A percentile compares a stretch with the other conserved stretches of the same genome.
phyloP scores from a whole-genome alignment of 257 asterid species.

The Leptodermis oblonga region DNA sequence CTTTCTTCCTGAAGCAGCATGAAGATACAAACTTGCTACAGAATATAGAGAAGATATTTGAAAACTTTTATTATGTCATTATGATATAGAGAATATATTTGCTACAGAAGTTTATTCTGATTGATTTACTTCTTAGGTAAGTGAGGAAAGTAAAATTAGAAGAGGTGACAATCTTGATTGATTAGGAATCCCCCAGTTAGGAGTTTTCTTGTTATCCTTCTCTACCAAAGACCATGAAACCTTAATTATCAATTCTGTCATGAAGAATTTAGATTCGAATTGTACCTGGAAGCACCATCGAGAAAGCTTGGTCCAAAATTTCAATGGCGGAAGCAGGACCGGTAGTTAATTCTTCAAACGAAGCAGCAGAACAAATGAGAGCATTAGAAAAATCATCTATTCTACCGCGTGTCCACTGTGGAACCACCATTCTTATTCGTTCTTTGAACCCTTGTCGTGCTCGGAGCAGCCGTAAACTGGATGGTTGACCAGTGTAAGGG shows the following conservation, averaged over 20 bases:
- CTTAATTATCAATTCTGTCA: no score
- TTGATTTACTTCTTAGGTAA: no score
- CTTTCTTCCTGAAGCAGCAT: no score
- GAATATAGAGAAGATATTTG: background rate
- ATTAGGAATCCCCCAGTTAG: no score
- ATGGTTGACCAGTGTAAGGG: conserved; percentile 56
- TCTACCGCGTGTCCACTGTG: conserved; percentile 69
- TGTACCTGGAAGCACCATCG: conserved; percentile 98
- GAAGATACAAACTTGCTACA: background rate
- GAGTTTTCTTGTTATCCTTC: no score
- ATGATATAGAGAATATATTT: no score
- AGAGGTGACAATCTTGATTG: no score
- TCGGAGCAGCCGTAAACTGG: conserved; percentile 72
- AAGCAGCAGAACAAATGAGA: conserved; percentile 73
- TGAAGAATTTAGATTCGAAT: background rate
- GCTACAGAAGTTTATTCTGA: no score
- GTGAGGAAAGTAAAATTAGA: no score
- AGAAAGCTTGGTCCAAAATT: conserved; percentile 66
- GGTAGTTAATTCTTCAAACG: conserved; percentile 79
- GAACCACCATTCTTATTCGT: conserved; percentile 48
- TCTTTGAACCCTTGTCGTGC: conserved; percentile 96
- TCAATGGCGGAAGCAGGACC: conserved; percentile 71
- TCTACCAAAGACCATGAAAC: no score
- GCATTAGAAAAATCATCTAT: conserved; percentile 75
- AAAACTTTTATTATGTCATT: background rate